Evolutionary conservation across 768 basidiomycete genomes (phyloP).

Genomic region (Leucosporidium creatinivorum): DNA sequence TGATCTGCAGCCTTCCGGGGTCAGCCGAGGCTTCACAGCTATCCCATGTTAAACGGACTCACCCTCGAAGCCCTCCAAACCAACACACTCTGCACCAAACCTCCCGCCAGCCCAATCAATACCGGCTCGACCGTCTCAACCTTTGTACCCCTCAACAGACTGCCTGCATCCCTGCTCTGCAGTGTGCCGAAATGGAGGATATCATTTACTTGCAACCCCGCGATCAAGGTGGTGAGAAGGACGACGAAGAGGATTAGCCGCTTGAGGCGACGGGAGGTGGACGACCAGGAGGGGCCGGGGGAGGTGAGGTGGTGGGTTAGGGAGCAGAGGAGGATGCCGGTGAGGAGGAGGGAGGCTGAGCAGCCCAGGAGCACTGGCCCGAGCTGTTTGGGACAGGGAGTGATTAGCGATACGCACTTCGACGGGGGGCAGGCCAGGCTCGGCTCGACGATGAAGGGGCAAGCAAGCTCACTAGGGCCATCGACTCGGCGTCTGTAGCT

Average conservation of each 20-base stretch:
- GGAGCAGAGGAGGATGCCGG: not conserved
- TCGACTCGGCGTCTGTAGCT: too few relatives aligned
- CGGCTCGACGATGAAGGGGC: too few relatives aligned
- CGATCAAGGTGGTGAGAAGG: not conserved
- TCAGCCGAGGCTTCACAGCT: too few relatives aligned
- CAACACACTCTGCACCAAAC: not conserved
- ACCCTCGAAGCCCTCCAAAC: not conserved
- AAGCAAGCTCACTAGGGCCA: too few relatives aligned
- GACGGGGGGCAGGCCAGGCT: too few relatives aligned
- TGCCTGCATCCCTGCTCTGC: not conserved
- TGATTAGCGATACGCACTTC: too few relatives aligned
- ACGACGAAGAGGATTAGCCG: not conserved
- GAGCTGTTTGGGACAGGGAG: too few relatives aligned
- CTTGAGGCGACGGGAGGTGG: too few relatives aligned
- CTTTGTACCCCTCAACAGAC: not conserved
- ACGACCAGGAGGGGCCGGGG: not conserved
- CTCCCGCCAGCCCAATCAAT: not conserved
- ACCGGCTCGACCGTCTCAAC: not conserved
- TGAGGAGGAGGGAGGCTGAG: not conserved
- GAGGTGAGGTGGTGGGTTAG: not conserved
- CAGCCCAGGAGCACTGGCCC: not conserved
- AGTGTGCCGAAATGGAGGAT: not conserved
- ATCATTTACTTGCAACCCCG: not conserved
- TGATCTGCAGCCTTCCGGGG: too few relatives aligned
- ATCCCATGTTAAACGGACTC: too few relatives aligned